Evolutionary conservation across 1,139 yeast species (phyloP).

Genomic region (Yamadazyma sp.): DNA sequence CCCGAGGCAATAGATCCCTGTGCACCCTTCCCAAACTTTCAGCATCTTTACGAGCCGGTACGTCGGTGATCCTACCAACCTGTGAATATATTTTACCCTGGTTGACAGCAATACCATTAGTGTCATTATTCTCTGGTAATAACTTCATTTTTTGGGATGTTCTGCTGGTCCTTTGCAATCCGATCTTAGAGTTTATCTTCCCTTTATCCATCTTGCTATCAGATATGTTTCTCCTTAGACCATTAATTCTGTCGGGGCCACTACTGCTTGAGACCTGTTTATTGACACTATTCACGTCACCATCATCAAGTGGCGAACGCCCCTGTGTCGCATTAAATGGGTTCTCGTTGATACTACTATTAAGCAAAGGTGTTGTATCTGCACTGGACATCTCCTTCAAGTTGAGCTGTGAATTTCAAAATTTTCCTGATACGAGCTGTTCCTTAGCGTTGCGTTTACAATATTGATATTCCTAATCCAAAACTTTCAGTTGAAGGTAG

Average conservation of each 20-base stretch:
- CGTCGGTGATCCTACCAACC: constrained; percentile 79
- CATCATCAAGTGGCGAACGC: neutral
- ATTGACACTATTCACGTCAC: neutral
- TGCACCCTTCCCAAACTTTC: constrained; percentile 90
- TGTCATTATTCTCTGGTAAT: constrained; percentile 58
- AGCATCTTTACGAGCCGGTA: constrained; percentile 94
- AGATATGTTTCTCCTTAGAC: neutral
- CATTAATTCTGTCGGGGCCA: too few species aligned
- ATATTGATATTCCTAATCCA: too few species aligned
- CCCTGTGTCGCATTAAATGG: constrained; percentile 4
- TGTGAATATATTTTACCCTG: constrained; percentile 54
- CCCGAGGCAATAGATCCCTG: constrained; percentile 79
- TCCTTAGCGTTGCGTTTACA: too few species aligned
- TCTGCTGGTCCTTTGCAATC: constrained; percentile 86
- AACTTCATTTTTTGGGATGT: constrained; percentile 85
- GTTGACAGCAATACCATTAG: constrained; percentile 40
- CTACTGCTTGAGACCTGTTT: constrained; percentile 1
- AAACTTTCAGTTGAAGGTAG: too few species aligned
- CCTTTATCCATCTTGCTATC: neutral
- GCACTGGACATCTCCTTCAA: neutral
- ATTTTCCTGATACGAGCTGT: too few species aligned
- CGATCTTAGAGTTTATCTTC: constrained; percentile 39
- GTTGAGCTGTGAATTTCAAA: neutral
- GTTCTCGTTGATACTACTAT: constrained; percentile 10
- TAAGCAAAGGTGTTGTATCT: constrained; percentile 14